Evolutionary conservation across 2,329 filamentous ascomycete genomes (phyloP), one percentile per base, ranked within the genome.

Genomic region (Sordariomycetes sp.): DNA sequence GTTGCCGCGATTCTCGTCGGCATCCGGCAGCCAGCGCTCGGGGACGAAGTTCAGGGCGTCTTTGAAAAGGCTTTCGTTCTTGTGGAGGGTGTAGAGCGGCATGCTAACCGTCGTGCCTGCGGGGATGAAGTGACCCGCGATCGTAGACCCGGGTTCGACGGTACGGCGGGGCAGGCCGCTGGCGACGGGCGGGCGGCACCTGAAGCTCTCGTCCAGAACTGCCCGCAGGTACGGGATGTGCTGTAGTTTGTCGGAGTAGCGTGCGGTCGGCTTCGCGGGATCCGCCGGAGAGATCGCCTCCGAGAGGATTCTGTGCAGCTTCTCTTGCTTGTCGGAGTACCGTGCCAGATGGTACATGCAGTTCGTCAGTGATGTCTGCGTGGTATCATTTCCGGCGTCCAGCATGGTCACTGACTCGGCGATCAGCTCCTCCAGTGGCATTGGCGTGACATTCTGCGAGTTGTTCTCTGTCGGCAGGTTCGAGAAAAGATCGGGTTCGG

Each of bases 41-140:
- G 66, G 67, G 2, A 57, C 59, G 59, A 66, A 69, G 3, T 51
- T 55, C 18, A 61, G 53, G 7, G 66, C 63, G 1, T 66, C 59
- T 3, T 53, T 53, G 48, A 66, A 68, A 3, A 66, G 61, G 5
- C 59, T 58, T 4, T 60, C 51, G 55, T 68, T 64, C 22, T 65
- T 64, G 58, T 68, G 66, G 43, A 68, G 61, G 16, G 62, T 65
- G 53, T 64, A 68, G 0, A 65, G 63, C 7, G 62, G 58, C 59
- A 65, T 64, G 25, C 63, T 59, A 3, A 68, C 65, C 3, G 62
- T 58, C 0, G 64, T 66, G 18, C 62, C 62, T 2, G 63, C 59
- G 0, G 65, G 64, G 2, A 69, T 62, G 1, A 11, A 28, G 37
- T 62, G 60, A 37, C 66, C 65, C 40, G 66, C 64, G 16, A 69